Base-by-base conservation (phyloP, 1,139 yeast genomes). In the Candida sojae region DNA sequence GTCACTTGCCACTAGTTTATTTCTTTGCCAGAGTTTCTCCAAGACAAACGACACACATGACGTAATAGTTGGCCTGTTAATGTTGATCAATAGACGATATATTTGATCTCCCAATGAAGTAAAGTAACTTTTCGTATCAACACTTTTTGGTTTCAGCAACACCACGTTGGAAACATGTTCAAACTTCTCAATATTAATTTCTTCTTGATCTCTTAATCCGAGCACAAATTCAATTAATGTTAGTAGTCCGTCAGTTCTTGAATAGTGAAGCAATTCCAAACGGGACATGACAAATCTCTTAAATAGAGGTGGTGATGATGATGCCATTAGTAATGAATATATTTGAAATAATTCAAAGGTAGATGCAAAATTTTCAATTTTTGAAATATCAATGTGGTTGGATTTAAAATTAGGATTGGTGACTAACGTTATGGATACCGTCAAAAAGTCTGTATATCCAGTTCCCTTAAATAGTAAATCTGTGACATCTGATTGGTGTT, bases 121-220 rank as follows among this genome's bases (percentile, higher is more conserved):
- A 53, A 83, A 85, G 60, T 88, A 90, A 0, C 64, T 73, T 0
- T 62, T 64, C 0, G 83, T 70, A 1, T 73, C 51, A 10, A 85
- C 58, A 1, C 65, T 58, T 48, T 68, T 70, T 0, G 97, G 96
- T 55, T 84, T 83, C 36, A 83, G 68, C 40, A 86, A 64, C 10
- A 89, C 64, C 2, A 88, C 76, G 43, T 75, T 77, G 13, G 88
- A 80, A 1, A 88, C 86, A 51, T 84, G 79, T 26, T 83, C 83
- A 46, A 89, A 73, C 56, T 83, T 86, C 36, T 82, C 83, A 23
- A 83, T 64, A 51, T 84, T 83, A 6, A 90, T 69, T 29, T 84
- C 84, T 46, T 86, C 95, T 48, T 77, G 77, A 40, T 89, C 96
- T 52, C 96, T 70, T 35, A 88, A 69, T 0, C 96, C 96, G 12